Conservation (phyloP, 1,139 yeast genomes). For the Yamadazyma siamensis region DNA sequence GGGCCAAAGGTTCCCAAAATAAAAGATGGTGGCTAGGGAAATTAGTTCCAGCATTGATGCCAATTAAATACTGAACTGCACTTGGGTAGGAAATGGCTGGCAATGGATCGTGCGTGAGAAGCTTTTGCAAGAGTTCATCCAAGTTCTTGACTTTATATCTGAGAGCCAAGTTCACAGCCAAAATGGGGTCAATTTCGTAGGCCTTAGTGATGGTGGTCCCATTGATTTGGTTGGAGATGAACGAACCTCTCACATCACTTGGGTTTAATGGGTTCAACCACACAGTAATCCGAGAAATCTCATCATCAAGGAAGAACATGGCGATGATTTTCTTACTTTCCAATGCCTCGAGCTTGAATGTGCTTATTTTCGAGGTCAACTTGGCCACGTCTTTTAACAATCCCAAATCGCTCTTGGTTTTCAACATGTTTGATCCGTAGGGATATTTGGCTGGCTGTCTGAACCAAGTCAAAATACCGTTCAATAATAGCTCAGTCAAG, state of each 20-base stretch:
- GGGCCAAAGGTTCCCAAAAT: slow-evolving; percentile 76
- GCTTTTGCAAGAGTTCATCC: slow-evolving; percentile 41
- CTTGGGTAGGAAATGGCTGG: slow-evolving; percentile 59
- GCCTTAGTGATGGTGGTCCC: slow-evolving; percentile 47
- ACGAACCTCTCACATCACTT: slow-evolving; percentile 36
- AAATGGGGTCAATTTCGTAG: slow-evolving; percentile 63
- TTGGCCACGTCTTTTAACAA: slow-evolving; percentile 53
- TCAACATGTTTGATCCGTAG: slow-evolving; percentile 76
- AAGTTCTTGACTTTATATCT: slow-evolving; percentile 49
- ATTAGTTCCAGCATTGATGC: slow-evolving; percentile 37
- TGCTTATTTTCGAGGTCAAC: slow-evolving; percentile 20
- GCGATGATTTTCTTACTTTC: slow-evolving; percentile 50
- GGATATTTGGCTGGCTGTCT: slow-evolving; percentile 64
- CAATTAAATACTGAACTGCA: slow-evolving; percentile 60
- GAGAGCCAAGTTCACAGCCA: slow-evolving; percentile 70
- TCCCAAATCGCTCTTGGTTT: slow-evolving; percentile 66
- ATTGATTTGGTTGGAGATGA: slow-evolving; percentile 27
- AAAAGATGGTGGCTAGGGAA: slow-evolving; percentile 48
- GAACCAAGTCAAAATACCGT: slow-evolving; percentile 81
- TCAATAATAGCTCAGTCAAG: slow-evolving; percentile 52
- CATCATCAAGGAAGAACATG: slow-evolving; percentile 69
- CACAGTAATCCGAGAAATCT: slow-evolving; percentile 64
- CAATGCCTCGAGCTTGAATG: slow-evolving; percentile 21
- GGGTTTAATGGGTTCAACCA: slow-evolving; percentile 77
- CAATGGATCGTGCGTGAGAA: slow-evolving; percentile 57